Evolutionary conservation across 2,329 filamentous ascomycete species (phyloP).

Genomic region (Sclerotinia borealis): DNA sequence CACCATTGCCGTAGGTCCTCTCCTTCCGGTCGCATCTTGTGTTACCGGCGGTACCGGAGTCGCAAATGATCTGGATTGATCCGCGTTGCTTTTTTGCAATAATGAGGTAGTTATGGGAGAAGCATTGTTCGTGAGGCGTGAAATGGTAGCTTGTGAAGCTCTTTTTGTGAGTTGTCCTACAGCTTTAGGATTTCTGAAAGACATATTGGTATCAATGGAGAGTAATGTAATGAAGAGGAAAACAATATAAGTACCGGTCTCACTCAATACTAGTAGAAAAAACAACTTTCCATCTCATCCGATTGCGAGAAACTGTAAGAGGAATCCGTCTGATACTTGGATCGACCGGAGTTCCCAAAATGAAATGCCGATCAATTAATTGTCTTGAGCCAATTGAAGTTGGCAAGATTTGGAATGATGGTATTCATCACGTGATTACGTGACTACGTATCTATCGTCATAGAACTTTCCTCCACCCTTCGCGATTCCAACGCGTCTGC

Average conservation of each 20-base stretch:
- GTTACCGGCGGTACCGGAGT: constrained; percentile 70
- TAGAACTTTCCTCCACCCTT: neutral
- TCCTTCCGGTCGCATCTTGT: constrained; percentile 61
- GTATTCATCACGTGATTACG: neutral
- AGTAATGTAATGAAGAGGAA: neutral
- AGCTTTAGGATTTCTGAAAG: constrained; percentile 35
- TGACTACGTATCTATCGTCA: neutral
- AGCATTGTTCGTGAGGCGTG: constrained; percentile 26
- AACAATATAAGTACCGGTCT: too few relatives aligned
- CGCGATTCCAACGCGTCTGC: constrained; percentile 9
- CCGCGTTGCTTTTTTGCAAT: constrained; percentile 32
- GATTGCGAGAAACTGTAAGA: constrained; percentile 5
- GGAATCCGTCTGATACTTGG: neutral
- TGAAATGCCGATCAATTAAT: constrained; percentile 9
- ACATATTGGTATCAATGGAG: constrained; percentile 31
- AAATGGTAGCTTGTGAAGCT: constrained; percentile 25
- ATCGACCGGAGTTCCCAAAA: neutral
- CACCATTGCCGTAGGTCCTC: constrained; percentile 93
- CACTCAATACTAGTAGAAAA: neutral
- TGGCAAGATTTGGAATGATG: neutral
- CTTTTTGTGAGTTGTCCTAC: constrained; percentile 27
- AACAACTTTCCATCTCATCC: constrained; percentile 4
- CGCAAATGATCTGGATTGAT: constrained; percentile 44
- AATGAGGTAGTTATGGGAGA: constrained; percentile 29
- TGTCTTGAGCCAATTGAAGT: neutral